Base-by-base conservation (phyloP, 2,329 filamentous ascomycete genomes). In the Fusarium sp. region DNA sequence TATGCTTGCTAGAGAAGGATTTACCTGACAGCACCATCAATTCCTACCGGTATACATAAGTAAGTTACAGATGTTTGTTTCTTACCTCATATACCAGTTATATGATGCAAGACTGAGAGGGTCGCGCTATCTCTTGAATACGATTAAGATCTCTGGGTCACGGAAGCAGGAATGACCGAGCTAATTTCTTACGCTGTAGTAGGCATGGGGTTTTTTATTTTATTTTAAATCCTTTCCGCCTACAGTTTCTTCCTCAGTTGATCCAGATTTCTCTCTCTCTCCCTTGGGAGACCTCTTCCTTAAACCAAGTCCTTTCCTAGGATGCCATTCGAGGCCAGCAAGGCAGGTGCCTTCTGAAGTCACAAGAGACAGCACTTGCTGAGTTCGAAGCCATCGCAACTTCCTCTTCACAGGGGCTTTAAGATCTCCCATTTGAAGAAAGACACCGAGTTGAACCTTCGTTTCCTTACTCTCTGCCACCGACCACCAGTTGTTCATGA, bases 361-460 rank as follows among this genome's bases (percentile, higher is more conserved):
- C 42, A 33, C n/a, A 46, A 27, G 26, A 33, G 18, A 41, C 45
- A 27, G 14, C 6, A 33, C 30, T 40, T 49, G 6, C 50, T n/a
- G 18, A 59, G n/a, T 26, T 52, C 23, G 10, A 33, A 27, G 35
- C 26, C 60, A 60, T 68, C 48, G 41, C 38, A 30, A 41, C 54
- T 68, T 70, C 65, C 60, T 26, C 45, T 30, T 26, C 8, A 23
- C n/a, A 35, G 45, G 48, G 18, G 12, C n/a, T n/a, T 30, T 20
- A 3, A 59, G 38, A 44, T 42, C 48, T 48, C 48, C 13, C 64
- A 49, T 60, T 62, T 41, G 26, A 8, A 30, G 30, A 23, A n/a
- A 40, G 18, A 18, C 17, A 11, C 35, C 20, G 33, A 41, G 20
- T 20, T 20, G 13, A 57, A 32, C 37, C 32, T 30, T 41, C 38